Percentiles rank a stretch among this genome's conserved stretches.
phyloP scores from a whole-genome alignment of 2,329 filamentous ascomycete genomes.

The Sporothrix curviconia region DNA sequence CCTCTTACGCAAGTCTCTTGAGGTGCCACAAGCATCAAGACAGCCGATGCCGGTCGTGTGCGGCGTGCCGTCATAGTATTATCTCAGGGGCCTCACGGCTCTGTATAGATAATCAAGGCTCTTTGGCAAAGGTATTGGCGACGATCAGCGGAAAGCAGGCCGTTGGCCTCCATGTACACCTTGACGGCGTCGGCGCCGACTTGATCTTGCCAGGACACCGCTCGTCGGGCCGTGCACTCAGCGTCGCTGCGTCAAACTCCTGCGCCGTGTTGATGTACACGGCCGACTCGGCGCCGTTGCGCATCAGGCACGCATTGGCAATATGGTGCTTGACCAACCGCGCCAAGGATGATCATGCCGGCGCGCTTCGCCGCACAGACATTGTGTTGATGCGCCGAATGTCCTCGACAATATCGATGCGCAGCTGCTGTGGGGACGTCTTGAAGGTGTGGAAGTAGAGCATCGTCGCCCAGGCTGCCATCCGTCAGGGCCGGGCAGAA shows the following conservation, averaged over 20 bases:
- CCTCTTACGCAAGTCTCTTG: too few species aligned
- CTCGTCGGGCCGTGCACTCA: slow-evolving; percentile 87
- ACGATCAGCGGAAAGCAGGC: slow-evolving; percentile 61
- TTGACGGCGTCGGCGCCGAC: slow-evolving; percentile 81
- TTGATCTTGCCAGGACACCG: slow-evolving; percentile 98
- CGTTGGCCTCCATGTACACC: slow-evolving; percentile 63
- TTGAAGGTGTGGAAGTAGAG: slow-evolving; percentile 98
- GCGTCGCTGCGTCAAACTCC: slow-evolving; percentile 96
- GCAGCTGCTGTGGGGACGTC: slow-evolving; percentile 70
- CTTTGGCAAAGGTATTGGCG: slow-evolving; percentile 60
- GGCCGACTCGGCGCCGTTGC: slow-evolving; percentile 92
- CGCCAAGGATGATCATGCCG: slow-evolving; percentile 92
- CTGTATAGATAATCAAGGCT: slow-evolving; percentile 19
- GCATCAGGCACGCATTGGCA: slow-evolving; percentile 94
- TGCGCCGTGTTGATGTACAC: slow-evolving; percentile 97
- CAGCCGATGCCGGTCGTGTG: too few species aligned
- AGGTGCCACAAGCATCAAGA: too few species aligned
- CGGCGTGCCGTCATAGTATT: too few species aligned
- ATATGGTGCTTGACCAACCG: slow-evolving; percentile 98
- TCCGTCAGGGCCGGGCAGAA: slow-evolving; percentile 96
- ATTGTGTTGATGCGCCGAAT: slow-evolving; percentile 90
- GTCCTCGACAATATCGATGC: slow-evolving; percentile 88
- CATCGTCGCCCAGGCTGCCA: slow-evolving; percentile 93
- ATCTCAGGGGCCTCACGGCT: not conserved
- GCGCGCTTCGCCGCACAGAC: slow-evolving; percentile 79